Percentiles rank a stretch among this genome's conserved stretches.
Conservation (phyloP, 345 rosid species). For the Cardamine resedifolia region DNA sequence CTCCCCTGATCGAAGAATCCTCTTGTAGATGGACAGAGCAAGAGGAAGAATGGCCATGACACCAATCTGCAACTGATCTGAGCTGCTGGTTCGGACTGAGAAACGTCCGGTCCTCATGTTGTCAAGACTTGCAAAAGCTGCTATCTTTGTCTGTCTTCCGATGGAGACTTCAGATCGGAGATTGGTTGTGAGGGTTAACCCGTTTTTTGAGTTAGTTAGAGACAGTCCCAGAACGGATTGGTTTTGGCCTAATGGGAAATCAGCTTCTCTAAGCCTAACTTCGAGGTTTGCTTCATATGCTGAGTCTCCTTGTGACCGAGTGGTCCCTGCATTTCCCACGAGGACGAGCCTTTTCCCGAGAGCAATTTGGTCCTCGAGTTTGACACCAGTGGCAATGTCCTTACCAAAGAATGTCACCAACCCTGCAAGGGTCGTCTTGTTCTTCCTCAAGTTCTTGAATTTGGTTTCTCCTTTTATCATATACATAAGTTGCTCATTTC, state of each 20-base stretch:
- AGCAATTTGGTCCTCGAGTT: slow-evolving; percentile 66
- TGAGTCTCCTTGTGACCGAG: slow-evolving; percentile 57
- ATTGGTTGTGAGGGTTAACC: slow-evolving; percentile 63
- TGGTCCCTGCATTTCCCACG: slow-evolving; percentile 72
- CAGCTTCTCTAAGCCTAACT: slow-evolving; percentile 62
- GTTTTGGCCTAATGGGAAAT: slow-evolving; percentile 79
- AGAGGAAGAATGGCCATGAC: slow-evolving; percentile 56
- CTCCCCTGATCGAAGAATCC: slow-evolving; percentile 20
- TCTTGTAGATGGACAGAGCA: slow-evolving; percentile 55
- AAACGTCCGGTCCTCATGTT: slow-evolving; percentile 70
- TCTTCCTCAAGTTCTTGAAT: slow-evolving; percentile 55
- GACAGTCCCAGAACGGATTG: slow-evolving; percentile 68
- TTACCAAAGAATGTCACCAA: slow-evolving; percentile 60
- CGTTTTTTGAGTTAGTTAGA: slow-evolving; percentile 72
- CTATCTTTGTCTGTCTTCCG: slow-evolving; percentile 58
- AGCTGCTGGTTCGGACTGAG: slow-evolving; percentile 58
- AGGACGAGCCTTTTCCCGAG: slow-evolving; percentile 60
- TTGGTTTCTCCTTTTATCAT: slow-evolving; percentile 67
- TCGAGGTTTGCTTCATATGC: slow-evolving; percentile 81
- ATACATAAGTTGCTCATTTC: slow-evolving; percentile 73
- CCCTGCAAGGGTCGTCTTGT: slow-evolving; percentile 57
- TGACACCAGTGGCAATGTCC: slow-evolving; percentile 56
- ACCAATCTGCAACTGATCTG: slow-evolving; percentile 80
- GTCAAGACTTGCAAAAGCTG: slow-evolving; percentile 71
- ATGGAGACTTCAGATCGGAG: slow-evolving; percentile 63